Percentiles rank a stretch among this genome's conserved stretches.
phyloP scores from a whole-genome alignment of 257 asterid species.

The Gynochthodes officinalis region DNA sequence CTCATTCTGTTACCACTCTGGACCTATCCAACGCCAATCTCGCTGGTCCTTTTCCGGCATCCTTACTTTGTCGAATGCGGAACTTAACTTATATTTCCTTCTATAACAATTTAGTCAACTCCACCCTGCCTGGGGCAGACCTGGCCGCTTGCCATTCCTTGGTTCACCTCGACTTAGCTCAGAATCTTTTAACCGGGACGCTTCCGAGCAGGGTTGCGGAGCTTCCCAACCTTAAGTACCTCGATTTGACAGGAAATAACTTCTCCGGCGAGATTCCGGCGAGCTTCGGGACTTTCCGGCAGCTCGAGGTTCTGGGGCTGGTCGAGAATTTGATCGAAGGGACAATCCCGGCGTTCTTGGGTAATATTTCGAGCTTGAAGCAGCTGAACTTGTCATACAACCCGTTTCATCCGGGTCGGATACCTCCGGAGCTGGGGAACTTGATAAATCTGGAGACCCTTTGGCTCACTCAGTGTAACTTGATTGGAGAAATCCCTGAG shows the following conservation, averaged over 20 bases:
- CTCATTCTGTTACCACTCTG: slow-evolving; percentile 49
- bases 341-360: slow-evolving; percentile 62
- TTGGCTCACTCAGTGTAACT: slow-evolving; percentile 78
- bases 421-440: slow-evolving; percentile 85
- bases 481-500: slow-evolving; percentile 73
- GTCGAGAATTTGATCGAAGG: slow-evolving; percentile 83
- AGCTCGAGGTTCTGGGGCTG: slow-evolving; percentile 73
- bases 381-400: slow-evolving; percentile 88
- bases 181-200: slow-evolving; percentile 70
- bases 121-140: slow-evolving; percentile 47
- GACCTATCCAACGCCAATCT: slow-evolving; percentile 79
- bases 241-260: slow-evolving; percentile 87
- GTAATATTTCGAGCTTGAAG: slow-evolving; percentile 72
- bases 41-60: slow-evolving; percentile 77
- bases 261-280: slow-evolving; percentile 84
- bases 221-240: slow-evolving; percentile 63
- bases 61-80: slow-evolving; percentile 60
- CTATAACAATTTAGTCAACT: slow-evolving; percentile 68
- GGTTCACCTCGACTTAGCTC: slow-evolving; percentile 80
- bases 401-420: slow-evolving; percentile 77
- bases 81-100: slow-evolving; percentile 54
- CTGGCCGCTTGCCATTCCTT: slow-evolving; percentile 51
- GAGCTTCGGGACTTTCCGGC: slow-evolving; percentile 64
- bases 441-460: slow-evolving; percentile 66
- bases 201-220: slow-evolving; percentile 52